A percentile compares a stretch with the other conserved stretches of the same genome.
Conservation (phyloP, 495 filamentous ascomycete species). For the Lentithecium fluviatile region DNA sequence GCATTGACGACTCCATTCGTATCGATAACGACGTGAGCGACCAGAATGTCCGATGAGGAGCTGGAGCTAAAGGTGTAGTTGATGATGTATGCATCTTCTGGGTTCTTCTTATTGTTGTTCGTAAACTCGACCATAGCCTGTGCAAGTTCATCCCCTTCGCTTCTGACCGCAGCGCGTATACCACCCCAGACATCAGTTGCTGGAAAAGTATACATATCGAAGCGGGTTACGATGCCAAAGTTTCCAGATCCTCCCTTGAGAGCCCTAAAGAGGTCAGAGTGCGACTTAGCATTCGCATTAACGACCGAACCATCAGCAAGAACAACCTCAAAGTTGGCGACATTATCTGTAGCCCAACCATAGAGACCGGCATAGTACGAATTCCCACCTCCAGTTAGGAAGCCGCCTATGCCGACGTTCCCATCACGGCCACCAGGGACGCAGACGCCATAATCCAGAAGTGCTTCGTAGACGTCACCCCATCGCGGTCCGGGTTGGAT, state of each 20-base stretch:
- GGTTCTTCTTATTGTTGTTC: constrained; percentile 21
- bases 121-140: constrained; percentile 39
- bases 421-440: constrained; percentile 35
- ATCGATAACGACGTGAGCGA: constrained; percentile 16
- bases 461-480: constrained; percentile 28
- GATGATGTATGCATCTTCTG: constrained; percentile 21
- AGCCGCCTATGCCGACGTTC: constrained; percentile 50
- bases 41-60: constrained; percentile 11
- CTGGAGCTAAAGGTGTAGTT: constrained; percentile 13
- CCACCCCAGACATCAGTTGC: constrained; percentile 47
- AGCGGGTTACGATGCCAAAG: constrained; percentile 24
- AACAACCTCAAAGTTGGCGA: constrained; percentile 37
- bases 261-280: constrained; percentile 16
- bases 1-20: constrained; percentile 21
- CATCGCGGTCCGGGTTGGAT: constrained; percentile 46
- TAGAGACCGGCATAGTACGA: constrained; percentile 40
- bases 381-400: constrained; percentile 20
- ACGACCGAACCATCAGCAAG: constrained; percentile 52
- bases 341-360: constrained; percentile 54
- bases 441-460: constrained; percentile 10
- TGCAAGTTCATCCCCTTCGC: constrained; percentile 31
- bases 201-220: constrained; percentile 14
- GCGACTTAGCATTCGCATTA: constrained; percentile 47
- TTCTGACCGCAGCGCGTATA: constrained; percentile 50
- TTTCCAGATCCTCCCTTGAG: constrained; percentile 19